Evolutionary conservation across 2,329 filamentous ascomycete genomes (phyloP).

Genomic region (Claviceps sp.): DNA sequence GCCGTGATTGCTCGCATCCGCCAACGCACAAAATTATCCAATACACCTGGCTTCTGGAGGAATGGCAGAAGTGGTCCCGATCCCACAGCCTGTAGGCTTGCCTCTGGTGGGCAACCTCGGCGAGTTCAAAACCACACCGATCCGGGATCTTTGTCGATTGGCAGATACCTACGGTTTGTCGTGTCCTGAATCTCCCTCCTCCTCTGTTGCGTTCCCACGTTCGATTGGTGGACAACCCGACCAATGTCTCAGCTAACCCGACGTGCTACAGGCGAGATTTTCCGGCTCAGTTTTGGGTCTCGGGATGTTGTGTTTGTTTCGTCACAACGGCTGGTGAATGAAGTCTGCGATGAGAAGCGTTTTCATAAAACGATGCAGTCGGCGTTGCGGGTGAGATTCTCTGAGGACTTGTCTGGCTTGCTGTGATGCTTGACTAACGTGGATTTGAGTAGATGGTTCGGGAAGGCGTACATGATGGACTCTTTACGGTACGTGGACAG

Average conservation of each 20-base stretch:
- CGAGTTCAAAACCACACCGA: constrained; percentile 47
- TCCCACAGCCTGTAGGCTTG: constrained; percentile 50
- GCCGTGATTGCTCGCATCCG: too few relatives aligned
- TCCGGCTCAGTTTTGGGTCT: constrained; percentile 37
- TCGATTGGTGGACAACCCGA: too few relatives aligned
- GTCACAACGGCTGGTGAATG: constrained; percentile 43
- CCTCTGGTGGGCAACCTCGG: constrained; percentile 53
- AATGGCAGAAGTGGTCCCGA: constrained; percentile 28
- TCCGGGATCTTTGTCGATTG: constrained; percentile 40
- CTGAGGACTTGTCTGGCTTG: neutral
- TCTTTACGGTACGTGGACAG: constrained; percentile 42
- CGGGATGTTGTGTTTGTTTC: constrained; percentile 35
- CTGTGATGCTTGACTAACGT: neutral
- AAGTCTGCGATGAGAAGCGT: constrained; percentile 51
- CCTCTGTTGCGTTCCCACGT: neutral
- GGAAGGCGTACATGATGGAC: constrained; percentile 47
- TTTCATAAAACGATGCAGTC: constrained; percentile 45
- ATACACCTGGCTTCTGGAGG: neutral
- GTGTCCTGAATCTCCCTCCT: neutral
- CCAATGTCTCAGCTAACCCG: too few relatives aligned
- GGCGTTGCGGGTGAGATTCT: constrained; percentile 26
- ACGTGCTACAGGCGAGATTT: constrained; percentile 39
- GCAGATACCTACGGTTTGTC: constrained; percentile 51
- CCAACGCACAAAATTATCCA: too few relatives aligned
- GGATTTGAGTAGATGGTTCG: constrained; percentile 33